Evolutionary conservation across 169 alveolate species (phyloP), one percentile per base, ranked within the genome.

Genomic region (Cryptosporidium viatorum): DNA sequence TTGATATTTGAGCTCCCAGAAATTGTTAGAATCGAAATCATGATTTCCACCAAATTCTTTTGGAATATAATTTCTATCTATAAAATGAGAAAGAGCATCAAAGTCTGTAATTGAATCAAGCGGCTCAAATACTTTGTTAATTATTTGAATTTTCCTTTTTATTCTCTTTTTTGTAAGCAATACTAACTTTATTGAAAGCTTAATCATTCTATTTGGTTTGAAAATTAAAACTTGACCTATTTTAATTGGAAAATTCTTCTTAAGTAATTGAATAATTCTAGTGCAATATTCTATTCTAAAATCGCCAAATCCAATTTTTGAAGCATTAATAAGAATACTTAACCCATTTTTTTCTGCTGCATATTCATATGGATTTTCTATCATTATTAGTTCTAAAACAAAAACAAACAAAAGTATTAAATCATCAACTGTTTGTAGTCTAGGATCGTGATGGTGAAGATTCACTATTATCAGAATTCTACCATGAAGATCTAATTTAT

Each of bases 11-110:
- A 43, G 23, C 12, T 59, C 73, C 89, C 89, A 80, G 23, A 80
- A 80, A 23, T 48, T 37, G 39, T 80, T 68, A n/a, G 80, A 80
- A 43, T 21, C 69, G 62, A 80, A 80, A 3, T 80, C 69, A 29
- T 80, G 75, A 2, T 80, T 62, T 26, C 89, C 89, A 43, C 89
- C 89, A 21, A 62, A n/a, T 50, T 80, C 89, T 6, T 31, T 62
- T 18, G 89, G 89, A 65, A 80, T 80, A 41, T 59, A 16, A 14
- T 80, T 37, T 50, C 75, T 80, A 80, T 80, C 89, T n/a, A 80
- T 80, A n/a, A 62, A 80, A 31, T 80, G 89, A 37, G 89, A 80
- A 21, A 80, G 68, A 5, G 89, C 89, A 62, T 80, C 89, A 80
- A 80, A 80, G 41, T 62, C 89, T 21, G 89, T 80, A n/a, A 80